Evolutionary conservation across 108 stramenopile species (phyloP), one percentile per base, ranked within the genome.

Genomic region (Pseudonitzschia multiseries): DNA sequence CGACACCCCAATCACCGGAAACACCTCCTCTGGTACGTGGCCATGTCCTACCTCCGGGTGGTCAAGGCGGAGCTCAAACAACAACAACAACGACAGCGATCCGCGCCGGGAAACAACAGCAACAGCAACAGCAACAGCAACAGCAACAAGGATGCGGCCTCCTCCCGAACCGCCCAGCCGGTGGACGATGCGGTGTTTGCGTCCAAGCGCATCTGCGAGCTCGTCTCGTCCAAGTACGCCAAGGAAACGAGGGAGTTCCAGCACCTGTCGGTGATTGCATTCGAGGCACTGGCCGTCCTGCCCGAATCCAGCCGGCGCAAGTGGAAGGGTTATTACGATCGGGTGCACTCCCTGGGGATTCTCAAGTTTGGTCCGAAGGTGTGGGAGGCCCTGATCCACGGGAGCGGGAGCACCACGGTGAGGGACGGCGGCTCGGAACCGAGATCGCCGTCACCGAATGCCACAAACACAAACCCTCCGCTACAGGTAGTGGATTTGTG

Each of bases 351-450:
- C 1, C 56, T 78, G 9, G 67, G 64, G 2, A 61, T 41, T 28
- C 66, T 72, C 36, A 78, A 78, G 42, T 78, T 78, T 72, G 71
- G 77, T 22, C 60, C 53, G 0, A 48, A 76, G 21, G 43, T 42
- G 21, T 76, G 57, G 53, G 60, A 68, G 31, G 40, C 68, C 20
- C 66, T 67, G 28, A 46, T 67, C 13, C 17, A 48, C 46, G 46
- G 46, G 18, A 48, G 12, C 46, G 9, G 9, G 18, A 10, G 1
- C 2, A 2, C 46, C 14, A 6, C 42, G 42, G 42, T n/a, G n/a
- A n/a, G n/a, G n/a, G n/a, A n/a, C n/a, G n/a, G n/a, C n/a, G n/a
- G n/a, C n/a, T n/a, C n/a, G n/a, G n/a, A n/a, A n/a, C n/a, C n/a
- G n/a, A n/a, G n/a, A n/a, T n/a, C n/a, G n/a, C n/a, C n/a, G n/a